Conservation (phyloP, 169 alveolate genomes). For the Babesia bovis region DNA sequence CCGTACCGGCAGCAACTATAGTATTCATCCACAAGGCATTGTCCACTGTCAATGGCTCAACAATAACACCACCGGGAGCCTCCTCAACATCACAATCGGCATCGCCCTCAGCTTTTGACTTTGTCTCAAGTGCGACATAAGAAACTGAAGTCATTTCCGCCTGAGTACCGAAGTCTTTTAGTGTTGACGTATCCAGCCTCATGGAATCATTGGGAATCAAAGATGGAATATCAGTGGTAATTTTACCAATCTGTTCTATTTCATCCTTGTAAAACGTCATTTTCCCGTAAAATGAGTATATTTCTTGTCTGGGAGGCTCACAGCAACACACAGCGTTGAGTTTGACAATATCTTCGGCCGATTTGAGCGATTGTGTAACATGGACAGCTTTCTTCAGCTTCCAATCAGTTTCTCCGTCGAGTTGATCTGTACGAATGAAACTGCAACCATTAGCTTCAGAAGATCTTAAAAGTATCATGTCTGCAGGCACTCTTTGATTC, state of each 20-base stretch:
- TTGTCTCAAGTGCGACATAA: background rate
- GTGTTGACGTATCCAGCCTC: background rate
- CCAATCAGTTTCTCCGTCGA: slow-evolving; percentile 99
- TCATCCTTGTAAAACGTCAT: slow-evolving; percentile 70
- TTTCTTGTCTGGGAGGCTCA: slow-evolving; percentile 87
- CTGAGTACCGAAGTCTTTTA: background rate
- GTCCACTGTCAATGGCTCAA: slow-evolving; percentile 77
- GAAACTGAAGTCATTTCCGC: background rate
- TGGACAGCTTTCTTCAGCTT: slow-evolving; percentile 92
- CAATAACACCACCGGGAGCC: slow-evolving; percentile 15
- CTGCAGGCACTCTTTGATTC: slow-evolving; percentile 97
- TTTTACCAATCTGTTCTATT: background rate
- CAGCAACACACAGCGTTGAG: slow-evolving; percentile 72
- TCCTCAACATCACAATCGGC: background rate
- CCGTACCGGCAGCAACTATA: slow-evolving; percentile 92
- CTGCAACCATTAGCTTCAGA: slow-evolving; percentile 74
- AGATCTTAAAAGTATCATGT: slow-evolving; percentile 86
- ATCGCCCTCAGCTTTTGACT: background rate
- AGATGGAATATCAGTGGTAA: background rate
- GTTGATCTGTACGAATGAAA: slow-evolving; percentile 95
- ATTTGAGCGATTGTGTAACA: slow-evolving; percentile 78
- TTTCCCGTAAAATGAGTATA: slow-evolving; percentile 85
- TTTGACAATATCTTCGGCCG: slow-evolving; percentile 70
- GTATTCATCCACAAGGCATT: slow-evolving; percentile 95
- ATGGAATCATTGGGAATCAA: background rate